Base-by-base conservation (phyloP, 495 filamentous ascomycete species). In the Penicillium salamii region DNA sequence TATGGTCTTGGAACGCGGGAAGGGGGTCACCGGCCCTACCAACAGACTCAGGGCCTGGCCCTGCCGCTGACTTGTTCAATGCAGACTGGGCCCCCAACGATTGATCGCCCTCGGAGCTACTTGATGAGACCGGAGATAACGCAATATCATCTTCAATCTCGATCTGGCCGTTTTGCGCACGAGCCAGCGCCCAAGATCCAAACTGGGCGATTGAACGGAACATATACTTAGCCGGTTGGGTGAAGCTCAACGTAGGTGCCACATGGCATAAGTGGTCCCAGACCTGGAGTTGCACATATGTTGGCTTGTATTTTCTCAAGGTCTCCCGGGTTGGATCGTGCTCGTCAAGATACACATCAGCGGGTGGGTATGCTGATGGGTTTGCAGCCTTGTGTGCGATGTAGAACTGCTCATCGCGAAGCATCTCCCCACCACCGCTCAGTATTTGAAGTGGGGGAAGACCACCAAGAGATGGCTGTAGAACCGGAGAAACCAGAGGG, bases 261-360 rank as follows among this genome's bases (percentile, higher is more conserved):
- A 96, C 92, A 62, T 97, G 92, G 44, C 92, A 97, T 14, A 96
- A 71, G 59, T 95, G 83, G 24, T 97, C 92, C 89, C 92, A 97
- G 6, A 97, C 86, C 65, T 97, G 92, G n/a, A 97, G 74, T 63
- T 95, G 90, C 7, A 97, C 92, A 60, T 95, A 84, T 0, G 92
- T 97, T 2, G 89, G 87, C 28, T 80, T 78, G 59, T 86, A 93
- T 32, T 79, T 81, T 19, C 76, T 65, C 14, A 95, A 54, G 7
- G 49, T 66, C n/a, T 69, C 68, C 42, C 71, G 65, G 13, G 76
- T 60, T 13, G 85, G 79, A 2, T 83, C 84, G 34, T 80, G 63
- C 33, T 90, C 86, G 32, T 84, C 72, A 24, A 92, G 72, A 46
- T 84, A 75, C 0, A 71, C 71, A 28, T 89, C 80, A 12, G 78